Conservation (phyloP, 176 grass and related monocot genomes). For the Carex parvula region DNA sequence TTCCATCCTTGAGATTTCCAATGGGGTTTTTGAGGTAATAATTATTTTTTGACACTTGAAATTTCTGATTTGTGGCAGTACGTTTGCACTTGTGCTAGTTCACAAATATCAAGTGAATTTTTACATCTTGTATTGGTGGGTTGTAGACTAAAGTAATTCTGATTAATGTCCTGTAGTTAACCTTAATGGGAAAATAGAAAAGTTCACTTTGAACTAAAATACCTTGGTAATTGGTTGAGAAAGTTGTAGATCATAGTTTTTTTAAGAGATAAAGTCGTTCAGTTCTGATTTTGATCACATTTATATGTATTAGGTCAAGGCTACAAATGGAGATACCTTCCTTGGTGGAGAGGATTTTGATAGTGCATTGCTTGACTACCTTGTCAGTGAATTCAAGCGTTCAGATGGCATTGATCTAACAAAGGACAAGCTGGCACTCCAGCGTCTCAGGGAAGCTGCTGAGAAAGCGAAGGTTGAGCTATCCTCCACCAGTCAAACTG, state of each 20-base stretch:
- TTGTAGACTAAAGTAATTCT: not conserved
- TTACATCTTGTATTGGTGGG: not conserved
- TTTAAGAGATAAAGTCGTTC: not conserved
- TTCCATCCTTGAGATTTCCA: conserved; percentile 88
- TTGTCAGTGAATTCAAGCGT: conserved; percentile 84
- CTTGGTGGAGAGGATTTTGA: conserved; percentile 99
- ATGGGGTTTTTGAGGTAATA: conserved; percentile 97
- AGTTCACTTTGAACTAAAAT: not conserved
- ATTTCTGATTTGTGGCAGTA: not conserved
- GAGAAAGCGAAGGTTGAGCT: conserved; percentile 97
- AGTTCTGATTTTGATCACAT: conserved; percentile 18
- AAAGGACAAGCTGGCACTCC: conserved; percentile 75
- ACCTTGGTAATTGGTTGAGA: not conserved
- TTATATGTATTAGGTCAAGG: conserved; percentile 65
- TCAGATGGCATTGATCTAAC: conserved; percentile 85
- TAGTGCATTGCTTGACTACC: conserved; percentile 73
- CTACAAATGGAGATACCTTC: conserved; percentile 97
- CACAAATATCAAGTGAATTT: not conserved
- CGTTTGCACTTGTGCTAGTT: not conserved
- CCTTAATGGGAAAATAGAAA: not conserved
- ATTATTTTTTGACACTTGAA: not conserved
- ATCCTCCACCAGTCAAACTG: conserved; percentile 84
- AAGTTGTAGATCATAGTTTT: not conserved
- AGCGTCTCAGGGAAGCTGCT: conserved; percentile 98
- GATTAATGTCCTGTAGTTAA: not conserved